Conservation (phyloP, 2,329 filamentous ascomycete genomes). For the Pyricularia pennisetigena region DNA sequence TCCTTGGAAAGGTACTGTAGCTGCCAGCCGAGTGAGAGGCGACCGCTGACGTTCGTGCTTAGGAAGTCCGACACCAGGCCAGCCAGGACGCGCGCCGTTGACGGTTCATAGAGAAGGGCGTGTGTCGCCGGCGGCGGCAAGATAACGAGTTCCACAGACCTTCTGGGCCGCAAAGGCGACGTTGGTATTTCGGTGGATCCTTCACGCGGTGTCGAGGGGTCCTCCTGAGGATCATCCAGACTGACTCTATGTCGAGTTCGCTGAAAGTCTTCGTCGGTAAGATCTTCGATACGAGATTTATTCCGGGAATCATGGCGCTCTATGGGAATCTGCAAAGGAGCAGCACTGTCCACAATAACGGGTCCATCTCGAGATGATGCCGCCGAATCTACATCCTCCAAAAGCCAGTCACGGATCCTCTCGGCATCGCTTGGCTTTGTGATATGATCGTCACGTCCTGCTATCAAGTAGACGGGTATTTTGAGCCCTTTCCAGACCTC, state of each 20-base stretch:
- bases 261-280: conserved; percentile 22
- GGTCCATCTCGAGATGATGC: not conserved
- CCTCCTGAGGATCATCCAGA: conserved; percentile 21
- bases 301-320: not conserved
- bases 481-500: conserved; percentile 63
- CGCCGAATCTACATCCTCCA: not conserved
- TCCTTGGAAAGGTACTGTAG: conserved; percentile 78
- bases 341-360: conserved; percentile 1
- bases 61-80: conserved; percentile 80
- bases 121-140: conserved; percentile 74
- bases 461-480: conserved; percentile 69
- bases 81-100: conserved; percentile 64
- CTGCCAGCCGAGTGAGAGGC: conserved; percentile 82
- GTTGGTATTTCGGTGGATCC: conserved; percentile 28
- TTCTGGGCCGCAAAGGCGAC: conserved; percentile 36
- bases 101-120: conserved; percentile 71
- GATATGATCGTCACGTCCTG: conserved; percentile 65
- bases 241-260: conserved; percentile 7
- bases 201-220: conserved; percentile 37
- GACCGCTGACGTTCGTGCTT: conserved; percentile 60
- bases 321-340: not conserved
- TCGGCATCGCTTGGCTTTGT: conserved; percentile 33
- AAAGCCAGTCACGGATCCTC: conserved; percentile 18
- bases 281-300: not conserved
- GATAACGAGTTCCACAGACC: conserved; percentile 56